phyloP scores from a whole-genome alignment of 441 rosid genomes.

The Rhodomyrtus psidioides region DNA sequence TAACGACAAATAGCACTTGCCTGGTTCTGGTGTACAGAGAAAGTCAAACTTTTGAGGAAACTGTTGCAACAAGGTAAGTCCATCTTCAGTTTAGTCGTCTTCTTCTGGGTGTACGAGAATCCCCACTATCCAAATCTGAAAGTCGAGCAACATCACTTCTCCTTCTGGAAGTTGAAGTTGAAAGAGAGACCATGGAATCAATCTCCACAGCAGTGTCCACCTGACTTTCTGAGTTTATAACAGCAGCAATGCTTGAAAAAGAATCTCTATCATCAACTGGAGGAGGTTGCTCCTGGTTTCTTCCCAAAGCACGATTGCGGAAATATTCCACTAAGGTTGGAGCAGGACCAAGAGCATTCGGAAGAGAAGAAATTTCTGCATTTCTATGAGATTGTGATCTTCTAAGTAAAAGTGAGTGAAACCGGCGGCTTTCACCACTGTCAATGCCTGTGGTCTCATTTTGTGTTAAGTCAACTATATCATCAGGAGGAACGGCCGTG shows the following conservation, averaged over 20 bases:
- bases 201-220: slow-evolving; percentile 81
- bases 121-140: slow-evolving; percentile 75
- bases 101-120: slow-evolving; percentile 82
- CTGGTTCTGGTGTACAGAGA: not conserved
- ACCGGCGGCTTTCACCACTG: slow-evolving; percentile 32
- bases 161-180: slow-evolving; percentile 77
- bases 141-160: slow-evolving; percentile 64
- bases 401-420: slow-evolving; percentile 40
- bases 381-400: slow-evolving; percentile 54
- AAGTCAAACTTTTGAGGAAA: not conserved
- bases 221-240: slow-evolving; percentile 73
- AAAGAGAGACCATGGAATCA: slow-evolving; percentile 73
- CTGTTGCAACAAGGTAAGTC: not conserved
- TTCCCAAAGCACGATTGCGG: slow-evolving; percentile 34
- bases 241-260: slow-evolving; percentile 81
- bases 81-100: slow-evolving; percentile 45
- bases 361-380: slow-evolving; percentile 27
- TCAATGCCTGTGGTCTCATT: slow-evolving; percentile 39
- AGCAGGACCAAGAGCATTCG: slow-evolving; percentile 40
- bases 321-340: slow-evolving; percentile 54
- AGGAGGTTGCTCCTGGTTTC: slow-evolving; percentile 73
- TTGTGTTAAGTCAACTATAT: slow-evolving; percentile 41
- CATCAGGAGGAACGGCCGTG: slow-evolving; percentile 32
- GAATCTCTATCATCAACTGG: slow-evolving; percentile 87
- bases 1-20: not conserved